phyloP scores from a whole-genome alignment of 106 monocot genomes.

The Apostasia ramifera region DNA sequence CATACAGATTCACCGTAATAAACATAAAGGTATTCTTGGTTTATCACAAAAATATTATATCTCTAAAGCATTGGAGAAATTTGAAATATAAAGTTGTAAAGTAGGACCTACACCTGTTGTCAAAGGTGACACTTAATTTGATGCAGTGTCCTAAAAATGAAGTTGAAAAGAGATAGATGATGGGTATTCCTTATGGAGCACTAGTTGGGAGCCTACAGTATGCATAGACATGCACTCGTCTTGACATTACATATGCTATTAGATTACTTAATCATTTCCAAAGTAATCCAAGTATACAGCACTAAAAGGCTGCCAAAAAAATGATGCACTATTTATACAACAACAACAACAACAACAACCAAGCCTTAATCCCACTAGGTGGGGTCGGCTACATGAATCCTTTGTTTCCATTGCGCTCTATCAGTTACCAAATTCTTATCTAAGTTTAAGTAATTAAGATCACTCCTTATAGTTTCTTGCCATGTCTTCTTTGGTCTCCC shows the following conservation, averaged over 20 bases:
- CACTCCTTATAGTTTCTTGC: too few relatives aligned
- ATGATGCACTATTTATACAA: background rate
- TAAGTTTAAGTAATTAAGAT: too few relatives aligned
- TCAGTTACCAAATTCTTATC: too few relatives aligned
- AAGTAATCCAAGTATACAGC: background rate
- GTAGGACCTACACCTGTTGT: background rate
- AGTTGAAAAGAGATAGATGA: background rate
- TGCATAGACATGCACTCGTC: background rate
- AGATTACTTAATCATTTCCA: background rate
- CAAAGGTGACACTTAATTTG: background rate
- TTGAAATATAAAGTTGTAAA: too few relatives aligned
- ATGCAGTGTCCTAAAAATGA: background rate
- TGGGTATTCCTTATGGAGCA: background rate
- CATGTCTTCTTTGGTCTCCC: too few relatives aligned
- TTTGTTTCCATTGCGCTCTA: too few relatives aligned
- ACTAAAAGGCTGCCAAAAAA: background rate
- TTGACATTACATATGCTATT: background rate
- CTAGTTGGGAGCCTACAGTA: background rate
- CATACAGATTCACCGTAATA: background rate
- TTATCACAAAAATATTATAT: background rate
- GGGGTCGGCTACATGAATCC: too few relatives aligned
- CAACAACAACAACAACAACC: too few relatives aligned
- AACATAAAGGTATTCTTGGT: background rate
- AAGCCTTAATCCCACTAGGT: too few relatives aligned
- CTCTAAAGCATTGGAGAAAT: too few relatives aligned